Evolutionary conservation across 306 rosid species (phyloP).

Genomic region (Cajanus cajan): DNA sequence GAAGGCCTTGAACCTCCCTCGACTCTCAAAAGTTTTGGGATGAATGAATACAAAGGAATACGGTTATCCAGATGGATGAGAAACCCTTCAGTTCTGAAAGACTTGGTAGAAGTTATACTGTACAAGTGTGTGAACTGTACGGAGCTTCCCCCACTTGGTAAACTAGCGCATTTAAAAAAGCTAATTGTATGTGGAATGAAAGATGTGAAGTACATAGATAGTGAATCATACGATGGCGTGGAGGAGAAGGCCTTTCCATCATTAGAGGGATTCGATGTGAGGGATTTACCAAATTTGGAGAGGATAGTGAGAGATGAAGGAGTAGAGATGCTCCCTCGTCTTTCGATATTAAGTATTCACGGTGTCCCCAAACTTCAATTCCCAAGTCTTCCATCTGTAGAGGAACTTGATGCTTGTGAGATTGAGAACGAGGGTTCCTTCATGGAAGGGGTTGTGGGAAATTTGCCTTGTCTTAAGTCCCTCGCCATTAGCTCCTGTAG

Average conservation of each 20-base stretch:
- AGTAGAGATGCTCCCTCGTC: not conserved
- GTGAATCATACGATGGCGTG: not conserved
- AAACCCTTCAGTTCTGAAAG: not conserved
- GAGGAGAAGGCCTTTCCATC: slow-evolving; percentile 16
- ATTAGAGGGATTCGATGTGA: not conserved
- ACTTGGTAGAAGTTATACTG: not conserved
- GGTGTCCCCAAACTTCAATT: not conserved
- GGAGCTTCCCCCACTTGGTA: slow-evolving; percentile 12
- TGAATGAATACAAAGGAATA: not conserved
- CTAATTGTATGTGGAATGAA: not conserved
- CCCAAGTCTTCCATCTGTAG: not conserved
- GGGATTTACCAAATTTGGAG: not conserved
- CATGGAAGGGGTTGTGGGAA: not conserved
- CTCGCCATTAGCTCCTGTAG: accelerated
- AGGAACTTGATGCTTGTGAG: not conserved
- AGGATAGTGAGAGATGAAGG: not conserved
- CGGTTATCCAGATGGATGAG: not conserved
- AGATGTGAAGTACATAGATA: not conserved
- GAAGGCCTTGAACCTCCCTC: slow-evolving; percentile 6
- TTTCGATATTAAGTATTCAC: not conserved
- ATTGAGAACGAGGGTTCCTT: not conserved
- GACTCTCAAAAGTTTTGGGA: not conserved
- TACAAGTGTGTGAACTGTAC: not conserved
- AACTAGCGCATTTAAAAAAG: not conserved
- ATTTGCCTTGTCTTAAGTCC: not conserved